Evolutionary conservation across 768 basidiomycete species (phyloP).

Genomic region (Piloderma croceum): DNA sequence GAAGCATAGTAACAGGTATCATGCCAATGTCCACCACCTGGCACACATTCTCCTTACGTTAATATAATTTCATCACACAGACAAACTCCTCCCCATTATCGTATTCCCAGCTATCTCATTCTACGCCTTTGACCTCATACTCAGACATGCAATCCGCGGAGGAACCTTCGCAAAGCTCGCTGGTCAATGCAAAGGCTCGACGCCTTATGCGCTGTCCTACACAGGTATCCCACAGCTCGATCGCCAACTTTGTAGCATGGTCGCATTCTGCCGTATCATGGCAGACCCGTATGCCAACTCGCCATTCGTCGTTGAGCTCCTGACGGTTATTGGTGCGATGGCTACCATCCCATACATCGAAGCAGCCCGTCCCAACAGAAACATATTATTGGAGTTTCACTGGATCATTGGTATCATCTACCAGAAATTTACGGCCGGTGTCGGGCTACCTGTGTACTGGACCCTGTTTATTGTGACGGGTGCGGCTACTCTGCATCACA

Average conservation of each 20-base stretch:
- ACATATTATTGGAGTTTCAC: conserved; percentile 14
- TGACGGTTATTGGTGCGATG: conserved; percentile 9
- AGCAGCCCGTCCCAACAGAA: conserved; percentile 15
- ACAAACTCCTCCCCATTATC: neutral
- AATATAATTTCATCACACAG: too few species aligned
- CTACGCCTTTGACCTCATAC: neutral
- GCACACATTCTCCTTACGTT: too few species aligned
- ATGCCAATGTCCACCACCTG: too few species aligned
- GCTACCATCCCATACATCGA: conserved; percentile 18
- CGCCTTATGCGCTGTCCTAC: conserved; percentile 16
- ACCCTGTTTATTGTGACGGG: conserved; percentile 15
- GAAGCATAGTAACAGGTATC: too few species aligned
- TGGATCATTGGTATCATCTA: conserved; percentile 11
- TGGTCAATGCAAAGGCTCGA: too few species aligned
- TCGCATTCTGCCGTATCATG: conserved; percentile 18
- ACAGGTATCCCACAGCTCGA: conserved; percentile 11
- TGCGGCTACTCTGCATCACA: conserved; percentile 1
- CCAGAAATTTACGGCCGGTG: conserved; percentile 16
- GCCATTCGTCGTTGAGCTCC: conserved; percentile 14
- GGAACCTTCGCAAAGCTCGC: too few species aligned
- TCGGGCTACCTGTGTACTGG: conserved; percentile 18
- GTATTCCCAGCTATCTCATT: neutral
- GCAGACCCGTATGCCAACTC: conserved; percentile 11
- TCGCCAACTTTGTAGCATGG: conserved; percentile 12
- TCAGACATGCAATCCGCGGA: too few species aligned